Percentiles rank a stretch among this genome's conserved stretches.
phyloP scores from a whole-genome alignment of 768 basidiomycete genomes.

The Dioszegia aurantiaca region DNA sequence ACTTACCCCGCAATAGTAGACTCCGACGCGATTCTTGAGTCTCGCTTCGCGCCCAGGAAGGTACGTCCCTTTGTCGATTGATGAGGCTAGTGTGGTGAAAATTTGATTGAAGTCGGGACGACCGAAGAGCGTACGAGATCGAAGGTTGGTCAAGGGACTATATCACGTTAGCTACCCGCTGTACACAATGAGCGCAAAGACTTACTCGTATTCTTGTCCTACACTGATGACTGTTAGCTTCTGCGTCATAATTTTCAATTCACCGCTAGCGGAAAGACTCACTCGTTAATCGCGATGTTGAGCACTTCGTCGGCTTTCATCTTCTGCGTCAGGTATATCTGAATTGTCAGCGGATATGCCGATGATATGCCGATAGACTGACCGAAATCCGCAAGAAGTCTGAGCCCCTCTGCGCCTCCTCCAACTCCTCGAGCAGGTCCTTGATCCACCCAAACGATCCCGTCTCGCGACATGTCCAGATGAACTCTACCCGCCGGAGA shows the following conservation, averaged over 20 bases:
- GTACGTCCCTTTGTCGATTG: slow-evolving; percentile 78
- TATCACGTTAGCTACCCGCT: slow-evolving; percentile 10
- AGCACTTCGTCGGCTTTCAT: slow-evolving; percentile 36
- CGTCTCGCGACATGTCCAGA: slow-evolving; percentile 60
- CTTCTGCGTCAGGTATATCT: slow-evolving; percentile 47
- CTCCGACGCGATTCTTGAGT: slow-evolving; percentile 77
- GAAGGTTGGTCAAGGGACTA: slow-evolving; percentile 74
- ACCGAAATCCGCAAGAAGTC: slow-evolving; percentile 60
- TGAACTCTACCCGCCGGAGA: slow-evolving; percentile 85
- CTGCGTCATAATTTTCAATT: background rate
- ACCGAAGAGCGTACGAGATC: slow-evolving; percentile 84
- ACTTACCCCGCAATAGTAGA: slow-evolving; percentile 76
- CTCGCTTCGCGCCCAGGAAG: slow-evolving; percentile 73
- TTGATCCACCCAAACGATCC: slow-evolving; percentile 97
- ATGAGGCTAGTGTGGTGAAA: slow-evolving; percentile 68
- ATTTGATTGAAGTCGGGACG: slow-evolving; percentile 85
- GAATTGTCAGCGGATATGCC: background rate
- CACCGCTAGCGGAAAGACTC: slow-evolving; percentile 3
- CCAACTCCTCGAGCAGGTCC: slow-evolving; percentile 78
- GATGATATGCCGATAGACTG: background rate
- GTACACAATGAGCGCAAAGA: background rate
- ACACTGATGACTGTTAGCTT: slow-evolving; percentile 20
- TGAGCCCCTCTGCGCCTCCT: slow-evolving; percentile 85
- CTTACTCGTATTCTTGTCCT: slow-evolving; percentile 43
- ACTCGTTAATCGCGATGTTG: slow-evolving; percentile 47